phyloP scores from a whole-genome alignment of 441 rosid species.

The Aleurites moluccanus region DNA sequence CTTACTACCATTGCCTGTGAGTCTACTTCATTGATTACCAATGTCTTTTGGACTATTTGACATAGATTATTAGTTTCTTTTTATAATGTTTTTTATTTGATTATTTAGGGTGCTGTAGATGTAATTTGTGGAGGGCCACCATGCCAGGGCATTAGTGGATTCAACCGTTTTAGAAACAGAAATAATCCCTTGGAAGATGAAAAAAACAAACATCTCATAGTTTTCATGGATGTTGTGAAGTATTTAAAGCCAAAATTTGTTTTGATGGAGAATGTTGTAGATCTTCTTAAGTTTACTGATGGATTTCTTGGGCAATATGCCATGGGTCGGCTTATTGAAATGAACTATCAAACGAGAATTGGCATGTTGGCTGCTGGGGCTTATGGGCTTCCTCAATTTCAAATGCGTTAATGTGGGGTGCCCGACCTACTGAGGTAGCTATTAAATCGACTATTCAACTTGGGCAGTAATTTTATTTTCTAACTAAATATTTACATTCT shows the following conservation, averaged over 20 bases:
- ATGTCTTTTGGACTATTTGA: neutral
- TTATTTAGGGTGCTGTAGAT: conserved; percentile 59
- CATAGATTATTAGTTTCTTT: neutral
- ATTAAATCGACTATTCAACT: neutral
- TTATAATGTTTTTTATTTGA: neutral
- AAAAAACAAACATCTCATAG: conserved; percentile 60
- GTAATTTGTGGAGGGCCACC: conserved; percentile 91
- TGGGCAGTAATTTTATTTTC: neutral
- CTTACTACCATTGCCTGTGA: conserved; percentile 67
- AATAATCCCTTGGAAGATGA: conserved; percentile 57
- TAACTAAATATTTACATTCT: conserved; percentile 3
- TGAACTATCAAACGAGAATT: conserved; percentile 70
- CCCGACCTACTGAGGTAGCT: conserved; percentile 48
- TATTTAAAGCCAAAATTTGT: conserved; percentile 64
- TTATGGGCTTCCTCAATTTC: conserved; percentile 85
- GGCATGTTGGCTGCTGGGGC: conserved; percentile 92
- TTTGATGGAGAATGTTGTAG: conserved; percentile 87
- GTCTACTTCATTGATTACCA: conserved; percentile 10
- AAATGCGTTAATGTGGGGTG: conserved; percentile 84
- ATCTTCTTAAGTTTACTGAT: conserved; percentile 53
- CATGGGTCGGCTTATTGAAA: conserved; percentile 52
- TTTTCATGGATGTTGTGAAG: conserved; percentile 70
- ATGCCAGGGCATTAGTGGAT: conserved; percentile 91
- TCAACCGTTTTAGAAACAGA: conserved; percentile 61
- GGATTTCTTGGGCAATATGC: conserved; percentile 75